Evolutionary conservation across 129 eudicot species (phyloP), one percentile per base, ranked within the genome.

Genomic region (Chrysanthemum lavandulifolium): DNA sequence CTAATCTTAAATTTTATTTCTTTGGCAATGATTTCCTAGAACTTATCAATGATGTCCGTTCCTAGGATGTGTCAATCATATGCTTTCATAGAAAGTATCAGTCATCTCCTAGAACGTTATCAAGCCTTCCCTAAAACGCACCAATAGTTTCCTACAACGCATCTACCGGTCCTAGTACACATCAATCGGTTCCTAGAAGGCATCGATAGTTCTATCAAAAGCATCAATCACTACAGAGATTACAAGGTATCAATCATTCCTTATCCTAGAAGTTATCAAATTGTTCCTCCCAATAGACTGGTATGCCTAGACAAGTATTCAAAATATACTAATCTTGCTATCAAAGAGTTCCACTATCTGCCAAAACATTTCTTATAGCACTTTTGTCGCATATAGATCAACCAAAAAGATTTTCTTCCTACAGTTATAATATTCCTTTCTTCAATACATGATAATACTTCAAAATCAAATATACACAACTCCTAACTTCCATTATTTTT

Each of bases 191-290:
- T 62, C 49, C 67, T 23, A 31, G 67, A 62, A 62, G 13, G 49
- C 11, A 62, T 62, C 67, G 8, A 40, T 8, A 40, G 47, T 40
- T 40, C 47, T 40, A 40, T 40, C 47, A 6, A 7, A 40, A 40
- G 10, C 10, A 40, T 40, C 47, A 40, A 40, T 40, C 47, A 8
- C 10, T 40, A 40, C 47, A 40, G 47, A 7, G 47, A 40, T 40
- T 23, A 62, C 47, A 62, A 61, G 13, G 49, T 1, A 62, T 62
- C 67, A 62, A 27, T 7, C 16, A 25, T 62, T 62, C 13, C 36
- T n/a, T 21, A 9, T 59, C 64, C 11, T 59, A 59, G 64, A 11
- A 59, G 64, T 27, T 59, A 59, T 59, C 36, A 59, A 59, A 9
- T 31, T 59, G 43, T 61, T 61, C 66, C 45, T 61, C 0, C 31